Conservation (phyloP, 2,329 filamentous ascomycete genomes). For the Fusarium kyushuense region DNA sequence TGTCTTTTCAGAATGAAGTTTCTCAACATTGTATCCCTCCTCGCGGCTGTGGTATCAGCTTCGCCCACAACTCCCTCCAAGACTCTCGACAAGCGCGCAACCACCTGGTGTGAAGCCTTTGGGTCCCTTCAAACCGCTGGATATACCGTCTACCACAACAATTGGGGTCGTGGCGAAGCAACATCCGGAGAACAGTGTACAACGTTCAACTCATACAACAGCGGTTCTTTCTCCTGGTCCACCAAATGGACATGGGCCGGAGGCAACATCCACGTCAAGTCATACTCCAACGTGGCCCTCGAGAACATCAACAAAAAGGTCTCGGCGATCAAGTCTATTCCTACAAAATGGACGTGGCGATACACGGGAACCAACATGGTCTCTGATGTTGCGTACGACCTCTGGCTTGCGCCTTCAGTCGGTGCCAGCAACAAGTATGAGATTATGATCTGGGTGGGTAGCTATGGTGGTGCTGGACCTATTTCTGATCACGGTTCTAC, state of each 20-base stretch:
- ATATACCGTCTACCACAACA: constrained; percentile 66
- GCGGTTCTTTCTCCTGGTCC: constrained; percentile 55
- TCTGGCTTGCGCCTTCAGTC: constrained; percentile 66
- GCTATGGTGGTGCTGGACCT: constrained; percentile 69
- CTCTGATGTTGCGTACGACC: constrained; percentile 70
- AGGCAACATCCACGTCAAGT: constrained; percentile 56
- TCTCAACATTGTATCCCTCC: constrained; percentile 42
- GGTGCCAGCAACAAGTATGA: constrained; percentile 64
- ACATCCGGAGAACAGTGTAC: constrained; percentile 58
- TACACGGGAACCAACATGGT: constrained; percentile 54
- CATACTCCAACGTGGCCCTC: constrained; percentile 58
- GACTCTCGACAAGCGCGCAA: constrained; percentile 52
- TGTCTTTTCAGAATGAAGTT: constrained; percentile 42
- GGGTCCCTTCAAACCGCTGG: constrained; percentile 53
- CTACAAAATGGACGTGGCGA: constrained; percentile 51
- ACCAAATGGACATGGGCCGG: constrained; percentile 58
- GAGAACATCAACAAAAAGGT: constrained; percentile 53
- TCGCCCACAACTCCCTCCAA: constrained; percentile 45
- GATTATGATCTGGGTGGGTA: constrained; percentile 74
- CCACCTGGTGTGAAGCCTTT: constrained; percentile 56
- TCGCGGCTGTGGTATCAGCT: constrained; percentile 48
- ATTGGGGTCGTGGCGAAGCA: constrained; percentile 58
- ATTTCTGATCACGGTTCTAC: constrained; percentile 52
- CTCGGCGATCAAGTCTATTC: constrained; percentile 53
- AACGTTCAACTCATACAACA: constrained; percentile 52